Evolutionary conservation across 2,329 filamentous ascomycete species (phyloP), one percentile per base, ranked within the genome.

Genomic region (Talaromyces sp.): DNA sequence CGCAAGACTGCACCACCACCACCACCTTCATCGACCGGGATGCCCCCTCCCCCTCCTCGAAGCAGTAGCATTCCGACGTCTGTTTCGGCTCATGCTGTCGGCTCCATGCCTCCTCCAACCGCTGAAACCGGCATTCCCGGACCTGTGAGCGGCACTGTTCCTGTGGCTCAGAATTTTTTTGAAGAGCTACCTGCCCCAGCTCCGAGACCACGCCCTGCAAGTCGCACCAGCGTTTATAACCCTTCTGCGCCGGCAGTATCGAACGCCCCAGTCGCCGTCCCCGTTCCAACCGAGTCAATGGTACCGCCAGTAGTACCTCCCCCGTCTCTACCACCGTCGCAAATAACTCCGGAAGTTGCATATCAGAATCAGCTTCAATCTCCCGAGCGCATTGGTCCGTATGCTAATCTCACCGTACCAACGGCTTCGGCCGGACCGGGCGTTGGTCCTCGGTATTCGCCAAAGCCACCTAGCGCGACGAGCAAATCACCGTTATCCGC

Each of bases 111-210:
- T 7, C 72, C 71, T 33, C 69, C 70, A 31, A 10, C 65, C 19
- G 67, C 71, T 47, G 61, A 77, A 72, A 31, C 76, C 74, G 31
- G 48, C 68, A 19, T 41, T 67, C 39, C 66, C 31, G 63, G 67
- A 7, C 65, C 69, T 45, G 60, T 68, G 3, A 67, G 68, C 11
- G 67, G 54, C 56, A 62, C 72, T 24, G 67, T 61, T 33, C 62
- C 72, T 43, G 71, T 74, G 4, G 69, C 74, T 1, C 78, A 77
- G 66, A 87, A 84, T 69, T 94, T 94, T 74, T 94, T 93, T 69
- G 91, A 93, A 76, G 91, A 94, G 63, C 81, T 94, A 24, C 91
- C 64, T 45, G 52, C 91, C 1, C 76, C 89, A 60, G 76, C 83
- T 1, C 77, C 85, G 3, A 88, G 83, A 72, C 84, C 87, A n/a